These are phyloP conservation scores for Rhodotorula babjevae DNA, from an alignment of 768 basidiomycete species.

Conservation along the genomic window DNA sequence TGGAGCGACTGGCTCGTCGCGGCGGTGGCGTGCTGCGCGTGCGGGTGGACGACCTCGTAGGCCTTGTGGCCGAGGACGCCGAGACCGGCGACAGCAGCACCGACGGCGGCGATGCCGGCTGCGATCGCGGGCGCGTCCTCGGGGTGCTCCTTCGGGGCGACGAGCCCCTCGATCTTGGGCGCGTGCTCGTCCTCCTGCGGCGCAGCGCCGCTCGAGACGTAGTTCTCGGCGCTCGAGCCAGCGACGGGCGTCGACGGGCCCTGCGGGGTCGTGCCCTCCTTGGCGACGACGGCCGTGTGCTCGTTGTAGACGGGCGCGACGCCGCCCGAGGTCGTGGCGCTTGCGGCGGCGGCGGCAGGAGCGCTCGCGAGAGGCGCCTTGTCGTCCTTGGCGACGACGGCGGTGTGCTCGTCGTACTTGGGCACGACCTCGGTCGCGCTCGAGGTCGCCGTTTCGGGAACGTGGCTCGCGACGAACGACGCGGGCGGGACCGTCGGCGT, in stretches of 20 bases:
- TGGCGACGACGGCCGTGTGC: slow-evolving; percentile 15
- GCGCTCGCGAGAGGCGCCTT: no score
- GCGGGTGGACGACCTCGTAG: not conserved
- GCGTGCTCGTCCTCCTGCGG: not conserved
- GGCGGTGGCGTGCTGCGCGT: slow-evolving; percentile 30
- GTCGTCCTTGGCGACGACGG: slow-evolving; percentile 7
- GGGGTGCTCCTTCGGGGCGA: slow-evolving; percentile 29
- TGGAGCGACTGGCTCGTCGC: slow-evolving; percentile 31
- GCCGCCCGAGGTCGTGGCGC: not conserved
- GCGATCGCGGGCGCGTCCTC: slow-evolving; percentile 16
- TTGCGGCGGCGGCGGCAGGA: no score
- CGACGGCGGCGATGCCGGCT: slow-evolving; percentile 27
- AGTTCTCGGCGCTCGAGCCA: not conserved
- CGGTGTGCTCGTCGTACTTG: slow-evolving; percentile 22
- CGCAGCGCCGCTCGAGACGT: not conserved
- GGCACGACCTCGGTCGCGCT: slow-evolving; percentile 14
- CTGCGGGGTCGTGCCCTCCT: slow-evolving; percentile 4
- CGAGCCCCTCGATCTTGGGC: slow-evolving; percentile 7
- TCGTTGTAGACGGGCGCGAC: not conserved
- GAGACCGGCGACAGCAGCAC: slow-evolving; percentile 34
- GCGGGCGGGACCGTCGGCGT: not conserved
- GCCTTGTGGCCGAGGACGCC: slow-evolving; percentile 24
- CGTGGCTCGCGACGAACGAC: not conserved
- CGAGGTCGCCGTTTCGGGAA: not conserved
- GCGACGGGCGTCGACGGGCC: not conserved